Conservation (phyloP, 2,329 filamentous ascomycete genomes). For the Trichoderma sp. region DNA sequence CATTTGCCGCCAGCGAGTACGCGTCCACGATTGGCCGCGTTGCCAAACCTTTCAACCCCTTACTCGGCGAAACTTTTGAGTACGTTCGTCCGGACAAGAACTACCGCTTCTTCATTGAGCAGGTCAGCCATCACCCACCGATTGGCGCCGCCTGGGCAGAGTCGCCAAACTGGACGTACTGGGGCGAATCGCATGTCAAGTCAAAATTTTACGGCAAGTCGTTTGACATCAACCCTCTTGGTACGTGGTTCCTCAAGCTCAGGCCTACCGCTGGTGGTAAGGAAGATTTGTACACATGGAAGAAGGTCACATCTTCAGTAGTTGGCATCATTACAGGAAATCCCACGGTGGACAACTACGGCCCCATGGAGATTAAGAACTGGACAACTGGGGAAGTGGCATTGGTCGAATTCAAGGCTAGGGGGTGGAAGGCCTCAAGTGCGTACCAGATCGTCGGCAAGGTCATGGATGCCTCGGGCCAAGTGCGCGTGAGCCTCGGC, state of each 20-base stretch:
- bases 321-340: conserved; percentile 97
- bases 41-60: conserved; percentile 95
- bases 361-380: conserved; percentile 95
- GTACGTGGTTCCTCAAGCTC: conserved; percentile 92
- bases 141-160: conserved; percentile 92
- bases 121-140: conserved; percentile 96
- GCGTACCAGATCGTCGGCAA: conserved; percentile 87
- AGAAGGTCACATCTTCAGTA: conserved; percentile 97
- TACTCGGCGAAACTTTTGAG: conserved; percentile 94
- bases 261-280: conserved; percentile 71
- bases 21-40: conserved; percentile 95
- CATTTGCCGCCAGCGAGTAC: conserved; percentile 94
- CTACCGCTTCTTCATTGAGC: conserved; percentile 97
- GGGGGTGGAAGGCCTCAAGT: conserved; percentile 92
- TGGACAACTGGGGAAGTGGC: conserved; percentile 94
- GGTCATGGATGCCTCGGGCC: conserved; percentile 74
- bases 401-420: conserved; percentile 85
- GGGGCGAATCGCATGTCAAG: conserved; percentile 90
- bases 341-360: conserved; percentile 96
- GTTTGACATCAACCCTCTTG: conserved; percentile 93
- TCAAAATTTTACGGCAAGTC: conserved; percentile 98
- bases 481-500: conserved; percentile 82
- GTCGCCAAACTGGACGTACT: conserved; percentile 93
- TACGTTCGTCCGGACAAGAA: conserved; percentile 95
- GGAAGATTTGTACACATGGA: conserved; percentile 95